Conservation (phyloP, 371 early-diverging fungal species). For the Zychaea mexicana region DNA sequence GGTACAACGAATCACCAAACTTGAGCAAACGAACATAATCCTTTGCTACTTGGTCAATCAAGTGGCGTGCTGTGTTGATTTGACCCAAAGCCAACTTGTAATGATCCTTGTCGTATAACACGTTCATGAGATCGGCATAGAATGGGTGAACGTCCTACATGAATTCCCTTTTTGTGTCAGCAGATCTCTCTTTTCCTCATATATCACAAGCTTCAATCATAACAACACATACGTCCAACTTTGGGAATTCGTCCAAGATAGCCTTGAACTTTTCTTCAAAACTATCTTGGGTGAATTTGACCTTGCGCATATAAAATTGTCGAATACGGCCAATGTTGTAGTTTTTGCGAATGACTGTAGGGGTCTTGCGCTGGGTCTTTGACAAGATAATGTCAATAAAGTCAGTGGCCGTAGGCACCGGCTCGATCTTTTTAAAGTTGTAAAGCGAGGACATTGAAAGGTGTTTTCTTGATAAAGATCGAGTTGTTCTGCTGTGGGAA, state of each 20-base stretch:
- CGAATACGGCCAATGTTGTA: slow-evolving; percentile 97
- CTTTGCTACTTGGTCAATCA: slow-evolving; percentile 96
- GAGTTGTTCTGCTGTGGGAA: too few relatives aligned
- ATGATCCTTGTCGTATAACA: slow-evolving; percentile 99
- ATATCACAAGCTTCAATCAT: too few relatives aligned
- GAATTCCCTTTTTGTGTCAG: background rate
- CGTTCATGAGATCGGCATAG: slow-evolving; percentile 99
- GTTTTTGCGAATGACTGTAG: slow-evolving; percentile 97
- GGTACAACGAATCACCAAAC: slow-evolving; percentile 99
- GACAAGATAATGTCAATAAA: slow-evolving; percentile 99
- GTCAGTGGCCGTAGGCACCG: slow-evolving; percentile 93
- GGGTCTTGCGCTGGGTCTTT: slow-evolving; percentile 99
- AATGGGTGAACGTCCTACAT: slow-evolving; percentile 98
- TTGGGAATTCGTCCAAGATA: slow-evolving; percentile 98
- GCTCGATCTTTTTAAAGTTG: slow-evolving; percentile 98
- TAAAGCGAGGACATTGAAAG: slow-evolving; percentile 67
- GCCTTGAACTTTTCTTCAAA: slow-evolving; percentile 96
- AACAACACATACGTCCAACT: slow-evolving; percentile 84
- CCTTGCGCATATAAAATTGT: slow-evolving; percentile 99
- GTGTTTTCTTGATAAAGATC: background rate
- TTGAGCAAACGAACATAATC: slow-evolving; percentile 98
- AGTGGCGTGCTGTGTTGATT: slow-evolving; percentile 96
- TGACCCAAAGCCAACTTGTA: slow-evolving; percentile 99
- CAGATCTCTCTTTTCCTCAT: background rate
- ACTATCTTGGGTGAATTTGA: slow-evolving; percentile 98